Base-by-base conservation (phyloP, 2,329 filamentous ascomycete genomes). In the Dryadomyces quercivorus region DNA sequence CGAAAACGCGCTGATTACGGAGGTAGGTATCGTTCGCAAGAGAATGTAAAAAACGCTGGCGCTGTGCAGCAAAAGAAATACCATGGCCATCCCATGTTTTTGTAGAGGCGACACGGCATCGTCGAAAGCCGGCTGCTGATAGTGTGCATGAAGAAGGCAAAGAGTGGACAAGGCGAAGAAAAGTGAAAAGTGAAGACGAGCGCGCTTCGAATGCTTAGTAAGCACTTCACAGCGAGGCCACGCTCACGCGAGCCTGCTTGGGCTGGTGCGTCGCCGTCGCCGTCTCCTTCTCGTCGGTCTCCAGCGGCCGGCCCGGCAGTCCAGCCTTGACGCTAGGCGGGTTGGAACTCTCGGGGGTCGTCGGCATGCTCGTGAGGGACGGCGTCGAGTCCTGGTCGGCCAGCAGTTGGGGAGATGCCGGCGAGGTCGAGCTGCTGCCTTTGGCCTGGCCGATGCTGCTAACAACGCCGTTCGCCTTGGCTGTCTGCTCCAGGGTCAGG, bases 311-410 rank as follows among this genome's bases (percentile, higher is more conserved):
- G 56, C 71, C 74, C 15, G 71, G 65, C 51, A 78, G 77, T 62
- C 81, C 82, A 42, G 74, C 74, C 59, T 75, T 80, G 2, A 81
- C 79, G 66, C 82, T 87, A 5, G 82, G 78, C 2, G 83, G 74
- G 57, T 77, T 82, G 64, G 74, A 82, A 65, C 80, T 86, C 61
- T 82, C 80, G 1, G 83, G 83, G 59, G 81, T 86, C 63, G 86
- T 86, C 43, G 80, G 79, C 61, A 84, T 84, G 60, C 78, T 84
- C 2, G 83, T 86, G 53, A 88, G 74, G 21, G 76, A 75, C 1
- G 85, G 86, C 1, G 84, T 85, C 9, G 82, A 76, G 69, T 70
- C 67, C 63, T 71, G 68, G 60, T 78, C 69, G 55, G 73, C 68
- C 57, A 73, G 67, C 48, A 75, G 67, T 44, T 67, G 67, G 2